Evolutionary conservation across 306 rosid genomes (phyloP).

Genomic region (Medicago lupulina): DNA sequence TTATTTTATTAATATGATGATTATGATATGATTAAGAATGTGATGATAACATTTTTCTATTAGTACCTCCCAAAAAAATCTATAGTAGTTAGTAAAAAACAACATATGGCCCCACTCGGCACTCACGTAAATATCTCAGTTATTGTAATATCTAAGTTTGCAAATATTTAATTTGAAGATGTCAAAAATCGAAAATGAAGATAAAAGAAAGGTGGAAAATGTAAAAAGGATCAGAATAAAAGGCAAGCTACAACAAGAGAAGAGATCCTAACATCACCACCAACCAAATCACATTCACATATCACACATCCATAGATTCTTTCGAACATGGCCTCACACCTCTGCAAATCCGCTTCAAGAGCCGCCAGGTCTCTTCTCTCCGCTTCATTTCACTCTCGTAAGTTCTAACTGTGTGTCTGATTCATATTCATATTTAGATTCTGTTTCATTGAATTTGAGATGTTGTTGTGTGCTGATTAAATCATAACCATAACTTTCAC

Average conservation of each 20-base stretch:
- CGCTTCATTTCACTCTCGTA: constrained; percentile 73
- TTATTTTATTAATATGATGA: too few relatives aligned
- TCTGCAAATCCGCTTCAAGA: constrained; percentile 73
- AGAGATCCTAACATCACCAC: background rate
- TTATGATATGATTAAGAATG: background rate
- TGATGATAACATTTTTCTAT: background rate
- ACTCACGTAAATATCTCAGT: background rate
- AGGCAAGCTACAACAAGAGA: background rate
- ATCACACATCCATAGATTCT: background rate
- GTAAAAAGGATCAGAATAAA: constrained; percentile 25
- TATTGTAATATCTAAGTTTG: background rate
- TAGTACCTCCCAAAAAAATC: too few relatives aligned
- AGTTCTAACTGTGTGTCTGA: background rate
- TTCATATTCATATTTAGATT: background rate
- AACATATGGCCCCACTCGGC: background rate
- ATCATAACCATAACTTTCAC: constrained; percentile 29
- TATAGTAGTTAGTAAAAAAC: background rate
- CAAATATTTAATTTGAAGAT: background rate
- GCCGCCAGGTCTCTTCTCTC: constrained; percentile 78
- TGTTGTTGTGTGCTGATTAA: background rate
- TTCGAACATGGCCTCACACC: constrained; percentile 68
- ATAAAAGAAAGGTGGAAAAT: constrained; percentile 2
- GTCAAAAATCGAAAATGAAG: background rate
- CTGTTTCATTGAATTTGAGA: constrained; percentile 9
- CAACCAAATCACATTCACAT: background rate